Evolutionary conservation across 2,329 filamentous ascomycete species (phyloP).

Genomic region (Paraconiothyrium brasiliense): DNA sequence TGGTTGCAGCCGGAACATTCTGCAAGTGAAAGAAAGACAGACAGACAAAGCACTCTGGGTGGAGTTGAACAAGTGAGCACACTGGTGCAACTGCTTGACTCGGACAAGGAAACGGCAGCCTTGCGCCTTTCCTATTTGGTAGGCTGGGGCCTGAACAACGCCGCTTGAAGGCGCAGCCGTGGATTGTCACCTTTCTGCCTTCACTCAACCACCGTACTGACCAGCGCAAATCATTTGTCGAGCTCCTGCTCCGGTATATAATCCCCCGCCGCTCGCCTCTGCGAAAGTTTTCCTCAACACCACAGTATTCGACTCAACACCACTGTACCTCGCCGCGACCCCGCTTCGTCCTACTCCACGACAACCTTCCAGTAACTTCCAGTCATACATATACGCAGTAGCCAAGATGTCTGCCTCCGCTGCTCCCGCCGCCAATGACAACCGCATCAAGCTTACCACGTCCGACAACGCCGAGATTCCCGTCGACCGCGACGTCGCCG

Average conservation of each 20-base stretch:
- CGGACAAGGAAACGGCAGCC: constrained; percentile 30
- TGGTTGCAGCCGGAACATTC: neutral
- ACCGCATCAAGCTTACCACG: constrained; percentile 55
- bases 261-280: neutral
- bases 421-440: constrained; percentile 22
- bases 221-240: constrained; percentile 1
- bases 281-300: neutral
- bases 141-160: constrained; percentile 31
- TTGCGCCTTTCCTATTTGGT: constrained; percentile 30
- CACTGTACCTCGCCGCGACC: neutral
- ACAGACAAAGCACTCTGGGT: neutral
- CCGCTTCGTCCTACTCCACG: constrained; percentile 1
- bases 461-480: constrained; percentile 57
- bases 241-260: constrained; percentile 9
- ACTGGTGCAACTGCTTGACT: neutral
- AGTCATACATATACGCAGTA: constrained; percentile 13
- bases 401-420: constrained; percentile 22
- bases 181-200: constrained; percentile 13
- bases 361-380: neutral
- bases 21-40: neutral
- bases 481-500: constrained; percentile 78
- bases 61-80: neutral
- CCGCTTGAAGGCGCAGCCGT: constrained; percentile 22
- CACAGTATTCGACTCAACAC: constrained; percentile 4
- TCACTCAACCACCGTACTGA: constrained; percentile 7